Evolutionary conservation across 2,329 filamentous ascomycete species (phyloP), one percentile per base, ranked within the genome.

Genomic region (Sporothrix brasiliensis): DNA sequence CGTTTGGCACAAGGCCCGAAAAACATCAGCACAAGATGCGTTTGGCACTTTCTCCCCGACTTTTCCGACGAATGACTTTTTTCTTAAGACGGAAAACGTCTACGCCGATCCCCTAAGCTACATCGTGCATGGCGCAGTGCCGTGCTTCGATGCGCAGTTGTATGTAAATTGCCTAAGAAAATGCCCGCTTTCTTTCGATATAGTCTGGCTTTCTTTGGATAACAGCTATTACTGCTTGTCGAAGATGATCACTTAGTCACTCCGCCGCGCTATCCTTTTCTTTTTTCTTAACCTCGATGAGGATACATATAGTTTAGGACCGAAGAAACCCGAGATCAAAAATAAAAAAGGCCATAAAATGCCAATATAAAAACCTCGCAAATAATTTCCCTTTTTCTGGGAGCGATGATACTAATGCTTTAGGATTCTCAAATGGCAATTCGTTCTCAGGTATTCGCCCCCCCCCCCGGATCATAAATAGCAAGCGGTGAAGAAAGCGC

Each of bases 31-130:
- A 44, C 16, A 49, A 50, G 34, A 24, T 44, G 7, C 21, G 44
- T 19, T 21, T 30, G 41, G 13, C 41, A 44, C n/a, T 61, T 44
- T 44, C n/a, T 24, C 24, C 10, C 14, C n/a, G 11, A 21, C 11
- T 27, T 27, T 16, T 49, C n/a, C 47, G 39, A 63, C n/a, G 13
- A 63, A 63, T 21, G 39, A 39, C 21, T 27, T 16, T 39, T 63
- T 63, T 63, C 58, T 39, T 63, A 19, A 47, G 58, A 47, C 39
- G 47, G 58, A 27, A 27, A 63, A 47, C 16, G 14, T n/a, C 13
- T 21, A 39, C 58, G 39, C 6, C 41, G 58, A 63, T 27, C 58
- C 58, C 39, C 56, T 27, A 63, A 24, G n/a, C 39, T 24, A 21
- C 21, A 47, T 47, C 27, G n/a, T 63, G 21, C 21, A 63, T 47